Evolutionary conservation across 2,329 filamentous ascomycete species (phyloP).

Genomic region (Xylariaceae sp.): DNA sequence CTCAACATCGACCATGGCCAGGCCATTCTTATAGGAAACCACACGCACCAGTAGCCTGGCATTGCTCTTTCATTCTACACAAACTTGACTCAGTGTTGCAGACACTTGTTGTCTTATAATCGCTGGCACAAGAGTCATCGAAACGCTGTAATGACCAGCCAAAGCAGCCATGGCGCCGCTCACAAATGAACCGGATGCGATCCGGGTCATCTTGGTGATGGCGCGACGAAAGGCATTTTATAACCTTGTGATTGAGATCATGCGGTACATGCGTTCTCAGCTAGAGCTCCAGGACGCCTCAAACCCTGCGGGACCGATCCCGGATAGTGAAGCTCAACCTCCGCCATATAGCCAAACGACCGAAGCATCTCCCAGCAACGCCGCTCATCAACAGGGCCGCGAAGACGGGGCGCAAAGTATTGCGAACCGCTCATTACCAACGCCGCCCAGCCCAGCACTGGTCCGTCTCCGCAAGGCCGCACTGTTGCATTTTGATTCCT

Average conservation of each 20-base stretch:
- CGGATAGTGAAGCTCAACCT: conserved; percentile 2
- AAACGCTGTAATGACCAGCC: background rate
- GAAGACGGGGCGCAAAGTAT: conserved; percentile 1
- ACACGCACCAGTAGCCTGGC: no score
- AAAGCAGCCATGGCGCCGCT: conserved; percentile 46
- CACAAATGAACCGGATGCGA: conserved; percentile 50
- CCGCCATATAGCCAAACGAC: conserved; percentile 20
- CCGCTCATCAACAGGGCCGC: conserved; percentile 2
- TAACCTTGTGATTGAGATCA: conserved; percentile 48
- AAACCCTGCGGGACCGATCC: background rate
- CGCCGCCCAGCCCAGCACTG: conserved; percentile 27
- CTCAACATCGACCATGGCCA: no score
- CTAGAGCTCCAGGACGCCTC: conserved; percentile 35
- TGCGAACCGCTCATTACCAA: background rate
- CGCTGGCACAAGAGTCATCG: no score
- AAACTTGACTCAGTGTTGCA: no score
- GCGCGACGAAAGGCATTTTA: conserved; percentile 49
- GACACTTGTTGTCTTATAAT: no score
- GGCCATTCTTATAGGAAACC: no score
- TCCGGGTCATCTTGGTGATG: conserved; percentile 52
- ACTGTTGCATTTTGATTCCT: conserved; percentile 69
- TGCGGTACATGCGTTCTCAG: conserved; percentile 50
- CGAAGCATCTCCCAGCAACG: conserved; percentile 9
- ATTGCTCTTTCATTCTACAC: no score
- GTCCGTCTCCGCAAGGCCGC: conserved; percentile 47